phyloP scores from a whole-genome alignment of 306 rosid genomes.

The Quercus mongolica region DNA sequence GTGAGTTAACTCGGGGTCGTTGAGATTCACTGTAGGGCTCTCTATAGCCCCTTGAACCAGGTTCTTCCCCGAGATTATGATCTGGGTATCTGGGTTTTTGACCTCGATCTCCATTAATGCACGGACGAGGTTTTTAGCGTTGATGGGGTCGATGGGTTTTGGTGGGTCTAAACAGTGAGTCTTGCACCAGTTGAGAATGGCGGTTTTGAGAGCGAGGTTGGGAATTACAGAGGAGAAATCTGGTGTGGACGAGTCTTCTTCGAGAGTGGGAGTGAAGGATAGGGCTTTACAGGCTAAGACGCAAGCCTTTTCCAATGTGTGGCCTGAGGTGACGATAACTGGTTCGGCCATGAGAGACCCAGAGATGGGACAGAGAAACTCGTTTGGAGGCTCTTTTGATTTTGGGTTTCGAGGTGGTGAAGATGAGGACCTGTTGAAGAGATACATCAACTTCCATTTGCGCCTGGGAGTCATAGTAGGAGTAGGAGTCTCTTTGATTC shows the following conservation, averaged over 20 bases:
- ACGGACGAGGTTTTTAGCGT: slow-evolving; percentile 46
- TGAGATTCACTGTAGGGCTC: slow-evolving; percentile 30
- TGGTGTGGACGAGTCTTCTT: slow-evolving; percentile 49
- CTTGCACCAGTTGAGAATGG: slow-evolving; percentile 71
- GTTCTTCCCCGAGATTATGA: slow-evolving; percentile 17
- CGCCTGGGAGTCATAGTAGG: slow-evolving; percentile 20
- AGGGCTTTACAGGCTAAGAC: slow-evolving; percentile 51
- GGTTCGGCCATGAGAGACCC: slow-evolving; percentile 83
- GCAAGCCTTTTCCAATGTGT: slow-evolving; percentile 70
- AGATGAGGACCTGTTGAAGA: slow-evolving; percentile 35
- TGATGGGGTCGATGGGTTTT: slow-evolving; percentile 24
- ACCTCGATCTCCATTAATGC: slow-evolving; percentile 19
- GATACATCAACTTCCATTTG: slow-evolving; percentile 54
- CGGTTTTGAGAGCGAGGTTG: slow-evolving; percentile 74
- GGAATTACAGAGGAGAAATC: slow-evolving; percentile 77
- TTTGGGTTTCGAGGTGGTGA: slow-evolving; percentile 12
- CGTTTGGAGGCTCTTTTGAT: slow-evolving; percentile 48
- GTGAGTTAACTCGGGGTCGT: slow-evolving; percentile 36
- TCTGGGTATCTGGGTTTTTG: neutral
- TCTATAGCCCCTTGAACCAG: slow-evolving; percentile 27
- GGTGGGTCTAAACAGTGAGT: slow-evolving; percentile 31
- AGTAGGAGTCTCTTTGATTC: neutral
- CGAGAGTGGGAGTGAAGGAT: slow-evolving; percentile 47
- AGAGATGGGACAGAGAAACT: slow-evolving; percentile 76
- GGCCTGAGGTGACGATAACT: slow-evolving; percentile 86